Conservation (phyloP, 495 filamentous ascomycete genomes). For the Massariosphaeria phaeospora region DNA sequence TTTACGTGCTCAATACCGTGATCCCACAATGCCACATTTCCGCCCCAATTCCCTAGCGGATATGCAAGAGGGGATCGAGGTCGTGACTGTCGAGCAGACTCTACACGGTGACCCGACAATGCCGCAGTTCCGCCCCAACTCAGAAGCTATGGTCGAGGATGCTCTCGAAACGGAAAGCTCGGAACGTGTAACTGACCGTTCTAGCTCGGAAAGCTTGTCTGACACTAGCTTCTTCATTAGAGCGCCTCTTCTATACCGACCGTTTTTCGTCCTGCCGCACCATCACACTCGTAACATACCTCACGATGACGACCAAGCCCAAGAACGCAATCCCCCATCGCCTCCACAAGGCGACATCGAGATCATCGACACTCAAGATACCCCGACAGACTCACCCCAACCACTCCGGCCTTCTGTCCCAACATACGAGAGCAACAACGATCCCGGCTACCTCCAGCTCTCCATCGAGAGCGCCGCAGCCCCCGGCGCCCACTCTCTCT, state of each 20-base stretch:
- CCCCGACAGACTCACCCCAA: not conserved
- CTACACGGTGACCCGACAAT: slow-evolving; percentile 27
- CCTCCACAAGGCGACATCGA: not conserved
- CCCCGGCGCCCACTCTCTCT: too few relatives aligned
- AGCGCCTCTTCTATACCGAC: not conserved
- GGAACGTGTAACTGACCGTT: not conserved
- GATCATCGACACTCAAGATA: not conserved
- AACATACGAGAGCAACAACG: too few relatives aligned
- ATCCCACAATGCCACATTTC: slow-evolving; percentile 32
- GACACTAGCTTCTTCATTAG: not conserved
- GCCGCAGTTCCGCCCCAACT: slow-evolving; percentile 32
- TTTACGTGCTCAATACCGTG: slow-evolving; percentile 11
- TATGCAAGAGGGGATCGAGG: too few relatives aligned
- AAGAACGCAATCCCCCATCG: not conserved
- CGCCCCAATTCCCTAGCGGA: slow-evolving; percentile 27
- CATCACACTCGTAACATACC: too few relatives aligned
- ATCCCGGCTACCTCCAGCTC: slow-evolving; percentile 6
- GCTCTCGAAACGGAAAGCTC: not conserved
- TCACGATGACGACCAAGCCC: not conserved
- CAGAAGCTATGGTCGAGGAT: slow-evolving; percentile 2
- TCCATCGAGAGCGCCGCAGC: not conserved
- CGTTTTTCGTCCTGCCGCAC: slow-evolving; percentile 5
- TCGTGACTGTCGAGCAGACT: too few relatives aligned
- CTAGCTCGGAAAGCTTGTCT: not conserved
- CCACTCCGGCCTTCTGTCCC: not conserved